A percentile compares a stretch with the other conserved stretches of the same genome.
phyloP scores from a whole-genome alignment of 2,329 filamentous ascomycete genomes.

The Colletotrichum spinosum region DNA sequence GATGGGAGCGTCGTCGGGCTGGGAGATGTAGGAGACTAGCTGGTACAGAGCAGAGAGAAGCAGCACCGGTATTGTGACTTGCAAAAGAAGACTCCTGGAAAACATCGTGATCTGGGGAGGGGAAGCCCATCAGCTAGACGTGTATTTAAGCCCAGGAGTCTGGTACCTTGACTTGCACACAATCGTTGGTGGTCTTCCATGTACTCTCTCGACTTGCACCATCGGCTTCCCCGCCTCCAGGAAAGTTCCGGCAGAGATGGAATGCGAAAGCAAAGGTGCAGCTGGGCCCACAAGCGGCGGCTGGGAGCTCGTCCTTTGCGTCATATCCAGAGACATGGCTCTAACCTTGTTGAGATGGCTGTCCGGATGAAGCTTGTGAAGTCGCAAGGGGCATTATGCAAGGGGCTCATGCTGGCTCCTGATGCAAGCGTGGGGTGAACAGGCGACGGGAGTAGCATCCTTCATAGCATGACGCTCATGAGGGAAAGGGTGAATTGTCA shows the following conservation, averaged over 20 bases:
- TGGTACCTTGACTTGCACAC: neutral
- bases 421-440: too few relatives aligned
- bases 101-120: neutral
- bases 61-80: neutral
- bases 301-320: neutral
- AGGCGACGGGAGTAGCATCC: too few relatives aligned
- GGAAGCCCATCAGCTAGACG: neutral
- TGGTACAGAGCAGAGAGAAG: neutral
- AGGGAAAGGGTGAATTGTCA: too few relatives aligned
- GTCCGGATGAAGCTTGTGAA: too few relatives aligned
- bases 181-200: neutral
- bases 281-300: constrained; percentile 10
- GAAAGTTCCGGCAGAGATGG: constrained; percentile 10
- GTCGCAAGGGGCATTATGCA: too few relatives aligned
- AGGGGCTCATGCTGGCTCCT: too few relatives aligned
- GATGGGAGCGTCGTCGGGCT: neutral
- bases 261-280: constrained; percentile 3
- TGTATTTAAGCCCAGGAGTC: neutral
- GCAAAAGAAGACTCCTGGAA: neutral
- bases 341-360: neutral
- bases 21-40: too few relatives aligned
- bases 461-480: too few relatives aligned
- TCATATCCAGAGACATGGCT: neutral
- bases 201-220: neutral
- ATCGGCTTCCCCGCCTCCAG: constrained; percentile 11